Base-by-base conservation (phyloP, 352 stramenopile genomes). In the Thraustochytrium striatum region DNA sequence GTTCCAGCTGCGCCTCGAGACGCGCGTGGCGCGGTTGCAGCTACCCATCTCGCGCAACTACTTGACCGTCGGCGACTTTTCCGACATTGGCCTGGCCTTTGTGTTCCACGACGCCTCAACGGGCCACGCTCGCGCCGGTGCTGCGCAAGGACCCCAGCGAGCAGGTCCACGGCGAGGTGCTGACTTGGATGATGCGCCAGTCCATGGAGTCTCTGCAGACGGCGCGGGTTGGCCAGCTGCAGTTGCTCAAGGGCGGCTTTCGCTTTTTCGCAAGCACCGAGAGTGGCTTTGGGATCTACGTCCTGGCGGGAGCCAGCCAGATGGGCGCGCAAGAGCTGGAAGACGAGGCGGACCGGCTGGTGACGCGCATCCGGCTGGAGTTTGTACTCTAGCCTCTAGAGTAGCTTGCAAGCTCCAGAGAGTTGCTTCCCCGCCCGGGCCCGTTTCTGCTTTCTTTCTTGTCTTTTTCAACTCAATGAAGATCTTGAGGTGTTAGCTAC, bases 281-380 rank as follows among this genome's bases (percentile, higher is more conserved):
- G 16, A 41, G 65, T 70, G 65, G 65, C 44, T 75, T 30, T 70
- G 44, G 21, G 25, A 28, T 75, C 21, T 75, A 75, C n/a, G 8
- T 75, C 16, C 38, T 75, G 3, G 65, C 39, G 39, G 65, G 65
- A 5, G 25, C 30, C 30, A 55, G 25, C 25, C 13, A 70, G 30
- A 53, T 30, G 8, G 21, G 3, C 7, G 65, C 65, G 32, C 28
- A 3, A 11, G 65, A 58, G 21, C 16, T 75, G 8, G 65, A 75
- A 28, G 65, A 75, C 44, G 65, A 75, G 33, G 52, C 65, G 21
- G 65, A 75, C 38, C 65, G 44, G 7, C 5, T 75, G 21, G 52
- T 58, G 32, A 25, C 43, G 9, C 43, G 50, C 5, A 75, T 75
- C 25, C 65, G 65, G 13, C n/a, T 75, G n/a, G 65, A 16, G 5